Evolutionary conservation across 768 basidiomycete genomes (phyloP).

Genomic region (Boletus bicolor): DNA sequence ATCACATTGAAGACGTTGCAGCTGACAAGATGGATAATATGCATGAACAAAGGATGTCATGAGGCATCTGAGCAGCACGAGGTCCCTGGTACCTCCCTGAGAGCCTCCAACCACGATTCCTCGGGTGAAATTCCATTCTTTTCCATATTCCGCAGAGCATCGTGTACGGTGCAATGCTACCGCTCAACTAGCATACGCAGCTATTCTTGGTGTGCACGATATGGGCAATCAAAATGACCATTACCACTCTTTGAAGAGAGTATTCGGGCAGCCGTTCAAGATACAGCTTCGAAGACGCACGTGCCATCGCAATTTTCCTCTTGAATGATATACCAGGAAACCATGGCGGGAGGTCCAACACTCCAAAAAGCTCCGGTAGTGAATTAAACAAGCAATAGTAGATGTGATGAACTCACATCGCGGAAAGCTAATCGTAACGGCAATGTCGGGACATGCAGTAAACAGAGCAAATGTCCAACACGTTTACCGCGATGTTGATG

Average conservation of each 20-base stretch:
- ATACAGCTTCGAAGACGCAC: background rate
- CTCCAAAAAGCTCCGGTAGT: background rate
- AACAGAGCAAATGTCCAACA: background rate
- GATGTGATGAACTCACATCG: constrained; percentile 1
- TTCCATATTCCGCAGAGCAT: constrained; percentile 3
- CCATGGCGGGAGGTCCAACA: constrained; percentile 9
- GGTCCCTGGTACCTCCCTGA: constrained; percentile 6
- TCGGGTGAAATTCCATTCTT: background rate
- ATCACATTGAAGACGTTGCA: background rate
- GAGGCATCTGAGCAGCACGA: background rate
- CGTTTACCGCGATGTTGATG: background rate
- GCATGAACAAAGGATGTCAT: background rate
- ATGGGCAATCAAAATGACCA: too few species aligned
- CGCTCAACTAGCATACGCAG: background rate
- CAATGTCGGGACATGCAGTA: background rate
- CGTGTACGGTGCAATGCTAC: background rate
- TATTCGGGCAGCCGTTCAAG: constrained; percentile 3
- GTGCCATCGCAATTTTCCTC: background rate
- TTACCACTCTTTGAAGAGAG: constrained; percentile 6
- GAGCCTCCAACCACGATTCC: constrained; percentile 1
- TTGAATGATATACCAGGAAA: constrained; percentile 17
- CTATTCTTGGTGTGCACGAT: background rate
- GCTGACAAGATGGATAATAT: background rate
- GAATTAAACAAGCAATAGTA: background rate
- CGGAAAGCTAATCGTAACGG: background rate